These are phyloP conservation scores for Colletotrichum australisinense DNA, from an alignment of 2,329 filamentous ascomycete species.

Conservation along the genomic window DNA sequence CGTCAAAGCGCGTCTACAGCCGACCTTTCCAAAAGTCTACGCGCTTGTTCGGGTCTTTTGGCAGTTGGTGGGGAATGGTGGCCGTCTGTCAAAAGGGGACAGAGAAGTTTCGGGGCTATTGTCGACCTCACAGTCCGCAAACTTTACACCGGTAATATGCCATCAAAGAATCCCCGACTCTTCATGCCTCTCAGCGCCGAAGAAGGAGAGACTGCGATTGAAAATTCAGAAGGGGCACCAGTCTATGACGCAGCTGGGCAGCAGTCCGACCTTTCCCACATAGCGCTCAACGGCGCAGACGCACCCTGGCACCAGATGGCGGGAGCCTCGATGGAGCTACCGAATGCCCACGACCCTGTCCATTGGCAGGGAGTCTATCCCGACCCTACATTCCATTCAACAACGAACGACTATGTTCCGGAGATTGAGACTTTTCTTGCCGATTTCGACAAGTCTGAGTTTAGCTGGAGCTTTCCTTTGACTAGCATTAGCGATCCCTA, in stretches of 20 bases:
- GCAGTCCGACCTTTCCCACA: not conserved
- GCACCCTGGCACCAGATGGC: constrained; percentile 18
- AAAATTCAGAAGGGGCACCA: not conserved
- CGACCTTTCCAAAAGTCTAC: constrained; percentile 37
- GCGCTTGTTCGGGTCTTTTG: constrained; percentile 49
- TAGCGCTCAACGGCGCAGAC: constrained; percentile 5
- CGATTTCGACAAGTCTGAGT: constrained; percentile 33
- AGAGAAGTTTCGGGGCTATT: constrained; percentile 44
- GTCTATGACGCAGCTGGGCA: constrained; percentile 4
- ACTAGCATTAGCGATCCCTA: constrained; percentile 14
- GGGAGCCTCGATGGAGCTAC: constrained; percentile 7
- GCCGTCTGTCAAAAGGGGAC: constrained; percentile 48
- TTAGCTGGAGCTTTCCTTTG: constrained; percentile 35
- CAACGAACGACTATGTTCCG: constrained; percentile 13
- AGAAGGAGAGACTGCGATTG: not conserved
- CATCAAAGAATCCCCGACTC: constrained; percentile 25
- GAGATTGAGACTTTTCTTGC: constrained; percentile 33
- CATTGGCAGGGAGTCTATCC: constrained; percentile 25
- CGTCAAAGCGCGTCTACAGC: constrained; percentile 38
- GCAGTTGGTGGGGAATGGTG: constrained; percentile 54
- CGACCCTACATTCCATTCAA: not conserved
- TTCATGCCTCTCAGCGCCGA: constrained; percentile 1
- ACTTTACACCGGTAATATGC: constrained; percentile 28
- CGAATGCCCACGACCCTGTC: not conserved
- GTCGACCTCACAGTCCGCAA: constrained; percentile 43